Base-by-base conservation (phyloP, 306 rosid genomes). In the Ormosia emarginata region DNA sequence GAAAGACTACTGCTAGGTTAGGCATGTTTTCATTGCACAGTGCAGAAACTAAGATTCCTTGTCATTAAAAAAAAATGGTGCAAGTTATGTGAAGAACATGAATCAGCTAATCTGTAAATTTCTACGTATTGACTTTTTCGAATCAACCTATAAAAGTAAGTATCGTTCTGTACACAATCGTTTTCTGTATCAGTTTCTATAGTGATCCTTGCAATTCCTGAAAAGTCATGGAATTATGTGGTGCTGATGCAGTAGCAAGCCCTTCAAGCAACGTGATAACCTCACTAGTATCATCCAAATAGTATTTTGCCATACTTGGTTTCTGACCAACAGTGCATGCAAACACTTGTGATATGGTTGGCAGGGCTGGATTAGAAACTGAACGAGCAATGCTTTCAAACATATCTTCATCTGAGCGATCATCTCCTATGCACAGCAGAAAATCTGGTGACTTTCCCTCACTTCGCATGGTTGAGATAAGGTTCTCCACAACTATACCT, bases 241-340 rank as follows among this genome's bases (percentile, higher is more conserved):
- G 73, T 10, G 80, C n/a, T 71, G 87, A 63, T 69, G 85, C 81
- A 7, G 75, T 55, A 1, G 91, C 83, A 61, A 92, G 86, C 56
- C 91, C 90, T 73, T 90, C 50, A 0, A 92, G 90, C 59, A 92
- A 83, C 15, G 73, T 85, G 67, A 92, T 85, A 64, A 90, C 97
- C 59, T 92, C 91, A 15, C 40, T 61, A 3, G 93, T 81, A 44
- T 89, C 94, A 8, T 92, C 97, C 64, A 92, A 85, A 88, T 83
- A 92, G 89, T 85, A 90, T 37, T 88, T 87, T 57, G 97, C 97
- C 85, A 82, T 89, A 41, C 94, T 90, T 65, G 97, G 94, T 67
- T 92, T 92, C 86, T 79, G 91, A 40, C 97, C 97, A 9, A 92
- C 89, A 5, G 91, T 90, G 87, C 97, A 92, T 55, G 92, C 90